These are phyloP conservation scores for Colletotrichum gloeosporioides DNA, from an alignment of 2,329 filamentous ascomycete species.

Conservation along the genomic window DNA sequence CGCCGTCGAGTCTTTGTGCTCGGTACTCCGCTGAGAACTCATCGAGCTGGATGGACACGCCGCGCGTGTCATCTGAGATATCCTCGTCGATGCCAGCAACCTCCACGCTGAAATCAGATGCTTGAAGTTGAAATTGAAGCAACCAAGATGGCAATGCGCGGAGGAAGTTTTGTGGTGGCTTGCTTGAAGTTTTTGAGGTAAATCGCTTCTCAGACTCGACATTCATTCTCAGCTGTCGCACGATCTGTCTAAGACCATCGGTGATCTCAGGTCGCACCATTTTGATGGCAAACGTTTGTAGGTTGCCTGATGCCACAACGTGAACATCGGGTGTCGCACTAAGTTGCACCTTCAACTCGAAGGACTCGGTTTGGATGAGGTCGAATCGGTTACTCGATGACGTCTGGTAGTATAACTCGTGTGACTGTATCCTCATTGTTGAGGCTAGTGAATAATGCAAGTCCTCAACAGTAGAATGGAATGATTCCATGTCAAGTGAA, in stretches of 20 bases:
- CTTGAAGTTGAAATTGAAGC: conserved; percentile 81
- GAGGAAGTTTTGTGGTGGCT: conserved; percentile 70
- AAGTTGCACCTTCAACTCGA: conserved; percentile 86
- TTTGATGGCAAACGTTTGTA: conserved; percentile 88
- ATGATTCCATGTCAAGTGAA: conserved; percentile 91
- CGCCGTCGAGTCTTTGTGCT: conserved; percentile 74
- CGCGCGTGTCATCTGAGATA: conserved; percentile 82
- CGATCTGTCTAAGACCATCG: conserved; percentile 89
- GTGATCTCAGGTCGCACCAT: conserved; percentile 93
- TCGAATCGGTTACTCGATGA: conserved; percentile 83
- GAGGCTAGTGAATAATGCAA: conserved; percentile 87
- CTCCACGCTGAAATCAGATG: conserved; percentile 88
- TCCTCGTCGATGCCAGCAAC: conserved; percentile 86
- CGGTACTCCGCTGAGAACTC: conserved; percentile 90
- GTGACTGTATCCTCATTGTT: conserved; percentile 81
- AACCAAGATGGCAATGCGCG: conserved; percentile 85
- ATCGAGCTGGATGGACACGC: conserved; percentile 85
- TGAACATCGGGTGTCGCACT: conserved; percentile 86
- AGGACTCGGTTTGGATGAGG: conserved; percentile 83
- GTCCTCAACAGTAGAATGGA: conserved; percentile 85
- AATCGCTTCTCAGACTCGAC: conserved; percentile 67
- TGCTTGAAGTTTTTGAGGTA: conserved; percentile 45
- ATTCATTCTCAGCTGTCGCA: conserved; percentile 79
- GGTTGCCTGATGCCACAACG: conserved; percentile 77
- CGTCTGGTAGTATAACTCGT: conserved; percentile 94